Percentiles rank a stretch among this genome's conserved stretches.
Evolutionary conservation across 352 stramenopile genomes (phyloP).

Genomic region (Globisporangium spinosum): DNA sequence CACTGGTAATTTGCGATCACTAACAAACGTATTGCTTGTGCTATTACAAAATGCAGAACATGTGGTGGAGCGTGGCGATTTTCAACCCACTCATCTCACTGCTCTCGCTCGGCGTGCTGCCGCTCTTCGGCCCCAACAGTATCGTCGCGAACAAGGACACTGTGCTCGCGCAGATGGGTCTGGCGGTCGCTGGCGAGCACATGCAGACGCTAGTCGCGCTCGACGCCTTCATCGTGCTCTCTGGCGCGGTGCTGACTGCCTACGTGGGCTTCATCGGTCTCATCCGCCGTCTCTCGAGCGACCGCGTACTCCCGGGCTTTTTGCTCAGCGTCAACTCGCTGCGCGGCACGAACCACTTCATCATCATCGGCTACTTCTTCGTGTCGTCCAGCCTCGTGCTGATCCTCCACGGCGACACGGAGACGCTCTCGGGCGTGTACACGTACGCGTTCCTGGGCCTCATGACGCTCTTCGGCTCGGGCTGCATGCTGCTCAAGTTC

Average conservation of each 20-base stretch:
- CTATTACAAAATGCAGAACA: conserved; percentile 54
- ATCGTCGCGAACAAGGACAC: conserved; percentile 87
- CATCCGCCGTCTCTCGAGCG: conserved; percentile 89
- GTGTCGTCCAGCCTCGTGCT: conserved; percentile 87
- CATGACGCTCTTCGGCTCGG: conserved; percentile 92
- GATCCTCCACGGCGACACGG: conserved; percentile 89
- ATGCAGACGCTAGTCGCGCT: conserved; percentile 81
- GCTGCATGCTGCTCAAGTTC: conserved; percentile 94
- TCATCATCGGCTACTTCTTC: conserved; percentile 90
- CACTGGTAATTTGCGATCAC: background rate
- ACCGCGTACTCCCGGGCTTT: conserved; percentile 83
- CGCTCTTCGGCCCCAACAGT: conserved; percentile 62
- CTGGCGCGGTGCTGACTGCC: conserved; percentile 89
- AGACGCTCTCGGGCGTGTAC: conserved; percentile 92
- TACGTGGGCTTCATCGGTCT: conserved; percentile 93
- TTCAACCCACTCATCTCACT: conserved; percentile 94
- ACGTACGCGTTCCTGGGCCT: conserved; percentile 94
- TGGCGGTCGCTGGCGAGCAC: conserved; percentile 67
- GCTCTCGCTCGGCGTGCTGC: conserved; percentile 88
- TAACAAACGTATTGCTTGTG: conserved; percentile 7
- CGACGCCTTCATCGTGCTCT: conserved; percentile 94
- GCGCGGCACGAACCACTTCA: conserved; percentile 90
- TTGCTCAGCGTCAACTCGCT: conserved; percentile 78
- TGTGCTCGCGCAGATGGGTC: conserved; percentile 89
- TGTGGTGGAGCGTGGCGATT: conserved; percentile 92